Conservation (phyloP, 495 filamentous ascomycete species). For the Hyaloscypha finlandica region DNA sequence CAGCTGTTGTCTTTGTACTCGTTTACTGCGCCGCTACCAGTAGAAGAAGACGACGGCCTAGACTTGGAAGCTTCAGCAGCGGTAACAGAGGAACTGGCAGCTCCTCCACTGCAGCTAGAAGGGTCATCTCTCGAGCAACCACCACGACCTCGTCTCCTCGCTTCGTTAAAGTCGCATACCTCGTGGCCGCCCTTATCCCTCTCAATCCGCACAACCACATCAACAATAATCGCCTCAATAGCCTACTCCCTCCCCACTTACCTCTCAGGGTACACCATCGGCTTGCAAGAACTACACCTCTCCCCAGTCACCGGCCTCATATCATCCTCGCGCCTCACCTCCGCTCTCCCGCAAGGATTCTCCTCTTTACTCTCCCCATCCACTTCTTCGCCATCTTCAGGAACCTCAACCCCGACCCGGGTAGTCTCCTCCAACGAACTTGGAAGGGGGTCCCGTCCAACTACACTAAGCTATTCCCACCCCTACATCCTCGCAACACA, state of each 20-base stretch:
- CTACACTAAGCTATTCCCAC: conserved; percentile 81
- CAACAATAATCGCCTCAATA: conserved; percentile 72
- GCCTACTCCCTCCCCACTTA: conserved; percentile 77
- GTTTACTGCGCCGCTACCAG: conserved; percentile 15
- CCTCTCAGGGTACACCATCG: conserved; percentile 78
- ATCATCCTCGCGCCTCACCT: conserved; percentile 56
- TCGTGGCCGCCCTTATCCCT: conserved; percentile 77
- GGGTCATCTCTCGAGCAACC: neutral
- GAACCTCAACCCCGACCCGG: conserved; percentile 13
- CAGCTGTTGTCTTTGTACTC: conserved; percentile 76
- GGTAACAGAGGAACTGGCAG: neutral
- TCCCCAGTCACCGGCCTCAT: conserved; percentile 49
- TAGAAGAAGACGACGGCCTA: conserved; percentile 23
- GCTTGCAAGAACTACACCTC: conserved; percentile 78
- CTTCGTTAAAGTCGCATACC: conserved; percentile 80
- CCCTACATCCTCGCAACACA: conserved; percentile 90
- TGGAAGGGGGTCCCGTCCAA: conserved; percentile 52
- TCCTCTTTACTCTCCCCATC: conserved; percentile 30
- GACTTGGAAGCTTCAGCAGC: neutral
- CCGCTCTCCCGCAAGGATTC: conserved; percentile 43
- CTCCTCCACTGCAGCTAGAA: neutral
- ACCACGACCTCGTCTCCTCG: conserved; percentile 56
- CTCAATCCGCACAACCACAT: conserved; percentile 64
- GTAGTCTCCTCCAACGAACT: neutral
- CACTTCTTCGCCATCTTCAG: conserved; percentile 14